phyloP scores from a whole-genome alignment of 495 filamentous ascomycete genomes.

The Monascus purpureus region DNA sequence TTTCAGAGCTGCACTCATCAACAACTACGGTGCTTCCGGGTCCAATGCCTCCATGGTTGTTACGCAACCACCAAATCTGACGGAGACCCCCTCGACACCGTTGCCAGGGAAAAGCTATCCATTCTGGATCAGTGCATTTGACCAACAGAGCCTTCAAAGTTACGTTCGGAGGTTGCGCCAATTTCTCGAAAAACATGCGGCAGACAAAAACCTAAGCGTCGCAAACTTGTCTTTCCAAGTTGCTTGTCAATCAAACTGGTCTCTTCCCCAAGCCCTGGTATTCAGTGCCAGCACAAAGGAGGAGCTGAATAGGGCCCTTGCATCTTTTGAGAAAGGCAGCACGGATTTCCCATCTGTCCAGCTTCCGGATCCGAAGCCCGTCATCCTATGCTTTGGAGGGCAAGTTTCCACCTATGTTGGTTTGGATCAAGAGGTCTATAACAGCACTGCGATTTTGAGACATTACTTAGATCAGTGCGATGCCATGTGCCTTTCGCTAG shows the following conservation, averaged over 20 bases:
- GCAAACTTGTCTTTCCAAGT: constrained; percentile 26
- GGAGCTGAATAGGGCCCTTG: constrained; percentile 11
- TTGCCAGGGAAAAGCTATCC: constrained; percentile 1
- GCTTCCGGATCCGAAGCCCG: constrained; percentile 2
- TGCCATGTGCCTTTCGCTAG: constrained; percentile 10
- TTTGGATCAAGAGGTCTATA: constrained; percentile 16
- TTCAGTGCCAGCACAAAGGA: constrained; percentile 16
- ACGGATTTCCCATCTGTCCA: background rate
- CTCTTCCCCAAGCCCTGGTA: constrained; percentile 14
- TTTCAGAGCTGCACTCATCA: constrained; percentile 18
- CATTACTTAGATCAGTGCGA: constrained; percentile 27
- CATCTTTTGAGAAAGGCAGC: constrained; percentile 1
- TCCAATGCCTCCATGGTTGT: constrained; percentile 19
- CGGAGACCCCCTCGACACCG: background rate
- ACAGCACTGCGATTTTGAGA: constrained; percentile 16
- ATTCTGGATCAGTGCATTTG: constrained; percentile 5
- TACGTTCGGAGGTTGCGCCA: background rate
- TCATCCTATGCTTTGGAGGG: constrained; percentile 22
- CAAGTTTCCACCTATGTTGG: constrained; percentile 16
- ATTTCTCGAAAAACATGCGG: background rate
- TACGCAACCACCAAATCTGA: background rate
- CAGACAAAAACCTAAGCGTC: background rate
- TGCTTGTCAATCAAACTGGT: constrained; percentile 18
- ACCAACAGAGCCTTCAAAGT: constrained; percentile 1
- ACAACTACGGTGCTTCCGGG: constrained; percentile 25